These are phyloP conservation scores for Albizia julibrissin DNA, from an alignment of 306 rosid genomes.

Conservation along the genomic window DNA sequence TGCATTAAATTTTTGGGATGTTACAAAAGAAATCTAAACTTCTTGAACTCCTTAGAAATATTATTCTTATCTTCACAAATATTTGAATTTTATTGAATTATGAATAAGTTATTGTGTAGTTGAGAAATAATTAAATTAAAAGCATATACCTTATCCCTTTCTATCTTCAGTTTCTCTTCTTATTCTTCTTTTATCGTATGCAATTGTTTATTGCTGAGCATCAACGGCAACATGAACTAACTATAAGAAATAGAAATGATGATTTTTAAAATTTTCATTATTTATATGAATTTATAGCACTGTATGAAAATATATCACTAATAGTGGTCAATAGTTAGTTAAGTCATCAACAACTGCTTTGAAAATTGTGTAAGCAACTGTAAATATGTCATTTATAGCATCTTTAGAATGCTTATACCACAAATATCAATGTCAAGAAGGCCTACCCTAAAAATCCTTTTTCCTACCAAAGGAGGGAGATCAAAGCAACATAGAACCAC, in stretches of 20 bases:
- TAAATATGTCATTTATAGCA: no score
- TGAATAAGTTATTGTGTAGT: not conserved
- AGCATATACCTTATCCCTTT: constrained; percentile 66
- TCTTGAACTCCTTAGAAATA: no score
- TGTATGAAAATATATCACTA: not conserved
- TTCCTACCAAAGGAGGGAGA: not conserved
- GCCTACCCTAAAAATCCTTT: constrained; percentile 88
- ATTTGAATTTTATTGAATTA: no score
- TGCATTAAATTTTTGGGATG: no score
- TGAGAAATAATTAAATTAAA: no score
- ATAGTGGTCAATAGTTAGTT: not conserved
- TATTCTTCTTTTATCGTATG: constrained; percentile 41
- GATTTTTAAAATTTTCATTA: not conserved
- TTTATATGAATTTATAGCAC: not conserved
- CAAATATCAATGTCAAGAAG: constrained; percentile 94
- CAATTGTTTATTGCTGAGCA: constrained; percentile 44
- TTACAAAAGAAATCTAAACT: no score
- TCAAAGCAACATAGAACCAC: not conserved
- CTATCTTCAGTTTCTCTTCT: constrained; percentile 46
- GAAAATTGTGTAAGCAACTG: no score
- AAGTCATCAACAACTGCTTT: not conserved
- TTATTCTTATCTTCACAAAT: no score
- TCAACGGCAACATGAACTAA: constrained; percentile 11
- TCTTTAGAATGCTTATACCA: constrained; percentile 98
- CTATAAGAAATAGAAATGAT: constrained; percentile 7